Conservation (phyloP, 768 basidiomycete genomes). For the Pleurotus cornucopiae region DNA sequence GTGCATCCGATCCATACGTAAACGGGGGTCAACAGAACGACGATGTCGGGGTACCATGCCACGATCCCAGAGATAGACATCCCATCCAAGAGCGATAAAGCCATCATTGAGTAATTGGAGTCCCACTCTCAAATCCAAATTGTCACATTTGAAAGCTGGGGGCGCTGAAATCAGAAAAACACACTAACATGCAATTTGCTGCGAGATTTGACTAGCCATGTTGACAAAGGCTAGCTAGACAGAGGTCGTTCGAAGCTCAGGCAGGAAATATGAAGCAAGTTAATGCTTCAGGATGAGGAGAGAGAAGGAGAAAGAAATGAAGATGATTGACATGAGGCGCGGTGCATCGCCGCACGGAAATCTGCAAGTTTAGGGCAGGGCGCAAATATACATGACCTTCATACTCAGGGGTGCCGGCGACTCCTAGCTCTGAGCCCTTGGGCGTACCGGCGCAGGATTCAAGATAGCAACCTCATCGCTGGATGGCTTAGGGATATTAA, state of each 20-base stretch:
- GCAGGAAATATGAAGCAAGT: slow-evolving; percentile 58
- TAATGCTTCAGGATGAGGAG: slow-evolving; percentile 65
- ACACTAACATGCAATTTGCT: slow-evolving; percentile 84
- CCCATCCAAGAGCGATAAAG: no score
- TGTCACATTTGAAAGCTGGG: slow-evolving; percentile 2
- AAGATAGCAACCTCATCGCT: no score
- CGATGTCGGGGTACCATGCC: neutral
- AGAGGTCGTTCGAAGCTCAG: slow-evolving; percentile 16
- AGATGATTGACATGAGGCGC: slow-evolving; percentile 6
- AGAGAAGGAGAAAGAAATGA: slow-evolving; percentile 18
- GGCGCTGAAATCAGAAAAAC: slow-evolving; percentile 12
- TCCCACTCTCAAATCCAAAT: no score
- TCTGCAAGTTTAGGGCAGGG: slow-evolving; percentile 10
- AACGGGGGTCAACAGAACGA: slow-evolving; percentile 8
- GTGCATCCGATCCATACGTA: neutral
- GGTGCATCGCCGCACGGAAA: neutral
- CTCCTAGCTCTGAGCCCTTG: no score
- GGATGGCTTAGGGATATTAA: no score
- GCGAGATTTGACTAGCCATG: slow-evolving; percentile 74
- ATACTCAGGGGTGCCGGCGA: no score
- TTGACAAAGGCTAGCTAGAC: slow-evolving; percentile 25
- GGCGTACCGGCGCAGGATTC: no score
- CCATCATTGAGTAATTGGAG: no score
- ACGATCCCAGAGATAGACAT: slow-evolving; percentile 5
- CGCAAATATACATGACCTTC: neutral